phyloP scores from a whole-genome alignment of 1,284 basidiomycete species.

The Tetrapyrgos nigripes region DNA sequence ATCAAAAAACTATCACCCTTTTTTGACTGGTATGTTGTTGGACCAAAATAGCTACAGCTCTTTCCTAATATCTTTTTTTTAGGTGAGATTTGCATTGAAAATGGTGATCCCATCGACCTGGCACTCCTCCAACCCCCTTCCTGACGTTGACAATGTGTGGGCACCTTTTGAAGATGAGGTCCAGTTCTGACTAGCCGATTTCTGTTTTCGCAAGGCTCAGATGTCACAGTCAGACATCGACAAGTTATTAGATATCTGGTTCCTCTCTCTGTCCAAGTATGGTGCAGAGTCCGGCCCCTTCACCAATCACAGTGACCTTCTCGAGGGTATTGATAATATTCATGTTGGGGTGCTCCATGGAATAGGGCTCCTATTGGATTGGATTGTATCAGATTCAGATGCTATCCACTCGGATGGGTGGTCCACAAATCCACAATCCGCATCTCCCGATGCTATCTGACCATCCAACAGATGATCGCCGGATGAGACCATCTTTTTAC shows the following conservation, averaged over 20 bases:
- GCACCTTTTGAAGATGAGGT: conserved; percentile 14
- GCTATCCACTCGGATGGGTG: no score
- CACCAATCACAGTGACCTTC: conserved; percentile 25
- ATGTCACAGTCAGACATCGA: conserved; percentile 21
- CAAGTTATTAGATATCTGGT: conserved; percentile 23
- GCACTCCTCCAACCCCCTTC: conserved; percentile 4
- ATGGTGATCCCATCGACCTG: neutral
- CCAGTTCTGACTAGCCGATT: conserved; percentile 16
- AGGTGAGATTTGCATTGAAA: conserved; percentile 11
- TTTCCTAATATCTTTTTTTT: neutral
- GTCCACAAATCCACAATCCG: no score
- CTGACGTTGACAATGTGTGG: conserved; percentile 12
- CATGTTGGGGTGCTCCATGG: conserved; percentile 30
- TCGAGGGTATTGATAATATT: conserved; percentile 31
- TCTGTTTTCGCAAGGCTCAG: conserved; percentile 20
- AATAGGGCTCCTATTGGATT: no score
- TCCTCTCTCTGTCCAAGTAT: neutral
- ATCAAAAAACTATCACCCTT: conserved; percentile 4
- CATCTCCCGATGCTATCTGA: no score
- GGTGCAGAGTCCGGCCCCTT: conserved; percentile 25
- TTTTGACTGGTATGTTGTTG: neutral
- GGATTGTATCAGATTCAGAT: no score
- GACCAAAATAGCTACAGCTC: neutral
- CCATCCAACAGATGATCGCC: no score
- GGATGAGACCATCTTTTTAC: no score